phyloP scores from a whole-genome alignment of 1,139 yeast genomes.

The Debaryomyces nepalensis region DNA sequence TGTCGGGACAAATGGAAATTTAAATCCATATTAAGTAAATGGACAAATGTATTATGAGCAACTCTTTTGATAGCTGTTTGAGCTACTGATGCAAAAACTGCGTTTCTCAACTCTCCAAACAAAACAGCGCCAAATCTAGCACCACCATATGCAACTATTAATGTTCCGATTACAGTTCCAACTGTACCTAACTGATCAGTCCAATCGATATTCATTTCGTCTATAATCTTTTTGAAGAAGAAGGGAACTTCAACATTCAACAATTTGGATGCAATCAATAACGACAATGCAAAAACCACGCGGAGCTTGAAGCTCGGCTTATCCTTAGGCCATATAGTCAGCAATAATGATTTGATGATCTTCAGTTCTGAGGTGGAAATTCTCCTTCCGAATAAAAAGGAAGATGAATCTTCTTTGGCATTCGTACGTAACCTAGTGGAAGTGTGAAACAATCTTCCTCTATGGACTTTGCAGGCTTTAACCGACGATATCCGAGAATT shows the following conservation, averaged over 20 bases:
- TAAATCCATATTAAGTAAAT: conserved; percentile 80
- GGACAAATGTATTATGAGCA: conserved; percentile 85
- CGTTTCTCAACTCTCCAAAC: conserved; percentile 93
- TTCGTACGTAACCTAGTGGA: conserved; percentile 1
- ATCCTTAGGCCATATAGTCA: conserved; percentile 89
- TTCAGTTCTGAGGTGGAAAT: conserved; percentile 56
- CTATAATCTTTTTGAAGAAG: conserved; percentile 86
- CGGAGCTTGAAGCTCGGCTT: conserved; percentile 72
- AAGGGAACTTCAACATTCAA: conserved; percentile 96
- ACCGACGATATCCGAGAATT: not conserved
- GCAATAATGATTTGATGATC: conserved; percentile 64
- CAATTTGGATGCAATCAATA: conserved; percentile 79
- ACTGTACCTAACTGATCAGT: conserved; percentile 61
- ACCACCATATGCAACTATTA: conserved; percentile 87
- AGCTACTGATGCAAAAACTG: conserved; percentile 93
- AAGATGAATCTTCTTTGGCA: conserved; percentile 4
- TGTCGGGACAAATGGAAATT: conserved; percentile 90
- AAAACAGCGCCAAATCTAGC: conserved; percentile 94
- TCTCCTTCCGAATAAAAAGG: conserved; percentile 28
- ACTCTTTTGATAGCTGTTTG: conserved; percentile 93
- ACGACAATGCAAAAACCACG: conserved; percentile 72
- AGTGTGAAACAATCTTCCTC: conserved; percentile 1
- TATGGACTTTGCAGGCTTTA: not conserved
- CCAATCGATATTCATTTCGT: conserved; percentile 94
- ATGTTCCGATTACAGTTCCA: conserved; percentile 67